Conservation (phyloP, 805 yeast species). For the Jamesozyma gamospora region DNA sequence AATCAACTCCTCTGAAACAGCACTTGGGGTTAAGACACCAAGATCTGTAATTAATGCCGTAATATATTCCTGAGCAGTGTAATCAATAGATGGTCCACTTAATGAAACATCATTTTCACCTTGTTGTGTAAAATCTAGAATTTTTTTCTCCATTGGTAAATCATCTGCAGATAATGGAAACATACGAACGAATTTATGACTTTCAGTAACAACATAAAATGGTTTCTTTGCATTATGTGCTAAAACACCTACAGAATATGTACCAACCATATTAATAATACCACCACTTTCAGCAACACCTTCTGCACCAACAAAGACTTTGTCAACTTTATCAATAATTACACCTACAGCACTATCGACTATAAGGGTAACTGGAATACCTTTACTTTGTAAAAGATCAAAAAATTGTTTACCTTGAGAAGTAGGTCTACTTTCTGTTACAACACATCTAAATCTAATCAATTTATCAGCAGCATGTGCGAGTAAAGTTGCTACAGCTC, state of each 20-base stretch:
- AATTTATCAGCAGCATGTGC: conserved; percentile 66
- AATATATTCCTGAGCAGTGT: conserved; percentile 90
- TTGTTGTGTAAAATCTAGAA: conserved; percentile 35
- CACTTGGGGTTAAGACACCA: conserved; percentile 94
- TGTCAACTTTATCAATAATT: conserved; percentile 82
- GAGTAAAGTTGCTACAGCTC: conserved; percentile 76
- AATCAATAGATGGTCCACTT: conserved; percentile 61
- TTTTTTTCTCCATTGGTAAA: conserved; percentile 51
- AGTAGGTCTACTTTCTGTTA: conserved; percentile 87
- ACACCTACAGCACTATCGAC: conserved; percentile 93
- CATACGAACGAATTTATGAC: conserved; percentile 92
- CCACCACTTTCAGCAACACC: conserved; percentile 99
- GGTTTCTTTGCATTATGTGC: conserved; percentile 90
- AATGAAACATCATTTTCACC: conserved; percentile 24
- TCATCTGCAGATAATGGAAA: conserved; percentile 92
- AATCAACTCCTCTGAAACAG: conserved; percentile 95
- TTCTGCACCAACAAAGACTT: conserved; percentile 94
- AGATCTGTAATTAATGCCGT: conserved; percentile 94
- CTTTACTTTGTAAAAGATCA: conserved; percentile 49
- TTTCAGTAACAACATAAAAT: conserved; percentile 85
- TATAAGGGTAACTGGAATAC: conserved; percentile 79
- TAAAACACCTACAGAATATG: conserved; percentile 87
- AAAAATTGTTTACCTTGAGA: conserved; percentile 69
- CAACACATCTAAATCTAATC: conserved; percentile 78
- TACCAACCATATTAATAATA: conserved; percentile 88